Percentiles rank a stretch among this genome's conserved stretches.
phyloP scores from a whole-genome alignment of 1,139 yeast species.

The Blastobotrys apis region DNA sequence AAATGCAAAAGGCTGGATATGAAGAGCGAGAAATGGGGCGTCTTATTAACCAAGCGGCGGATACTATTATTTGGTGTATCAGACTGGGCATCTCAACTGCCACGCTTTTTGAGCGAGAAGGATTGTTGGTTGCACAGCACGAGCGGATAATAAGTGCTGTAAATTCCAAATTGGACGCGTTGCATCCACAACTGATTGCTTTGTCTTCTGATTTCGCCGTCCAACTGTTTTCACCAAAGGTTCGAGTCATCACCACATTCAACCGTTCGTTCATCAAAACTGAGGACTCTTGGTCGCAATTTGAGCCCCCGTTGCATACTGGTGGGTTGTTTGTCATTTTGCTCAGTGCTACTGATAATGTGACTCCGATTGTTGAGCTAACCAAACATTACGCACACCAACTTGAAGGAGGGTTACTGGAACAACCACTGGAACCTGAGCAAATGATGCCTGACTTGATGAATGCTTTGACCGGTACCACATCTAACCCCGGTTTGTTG shows the following conservation, averaged over 20 bases:
- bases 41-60: constrained; percentile 5
- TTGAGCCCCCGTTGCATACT: not conserved
- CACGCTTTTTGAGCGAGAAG: constrained; percentile 10
- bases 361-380: not conserved
- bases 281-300: constrained; percentile 1
- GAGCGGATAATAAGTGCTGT: not conserved
- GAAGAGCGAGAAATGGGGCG: constrained; percentile 1
- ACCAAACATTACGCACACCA: not conserved
- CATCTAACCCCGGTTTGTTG: constrained; percentile 5
- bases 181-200: constrained; percentile 4
- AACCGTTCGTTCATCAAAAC: constrained; percentile 2
- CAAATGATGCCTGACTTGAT: not conserved
- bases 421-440: too few relatives aligned
- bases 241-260: constrained; percentile 4
- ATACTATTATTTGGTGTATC: constrained; percentile 8
- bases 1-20: not conserved
- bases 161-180: not conserved
- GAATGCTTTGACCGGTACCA: not conserved
- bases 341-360: not conserved
- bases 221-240: constrained; percentile 4
- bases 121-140: constrained; percentile 4
- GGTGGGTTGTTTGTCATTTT: constrained; percentile 7
- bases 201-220: not conserved
- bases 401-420: not conserved
- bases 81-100: constrained; percentile 9